Evolutionary conservation across 1,139 yeast genomes (phyloP), one percentile per base, ranked within the genome.

Genomic region (Yamadazyma aaseri): DNA sequence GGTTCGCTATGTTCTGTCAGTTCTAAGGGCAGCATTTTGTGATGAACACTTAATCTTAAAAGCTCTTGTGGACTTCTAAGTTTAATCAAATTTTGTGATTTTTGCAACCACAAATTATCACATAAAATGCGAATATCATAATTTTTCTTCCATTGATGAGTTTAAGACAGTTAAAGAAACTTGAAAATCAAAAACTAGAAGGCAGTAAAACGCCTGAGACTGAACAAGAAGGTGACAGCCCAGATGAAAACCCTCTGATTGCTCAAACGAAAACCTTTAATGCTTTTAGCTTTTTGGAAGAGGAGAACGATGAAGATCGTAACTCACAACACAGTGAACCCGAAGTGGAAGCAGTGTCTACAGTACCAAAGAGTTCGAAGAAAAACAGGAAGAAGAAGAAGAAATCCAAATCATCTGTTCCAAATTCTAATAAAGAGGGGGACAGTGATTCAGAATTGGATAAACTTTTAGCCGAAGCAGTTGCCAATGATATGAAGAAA

Each of bases 81-180:
- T 11, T 9, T 11, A 6, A 9, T 22, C 12, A 9, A 11, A 22
- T 6, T 25, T 6, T 9, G 14, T 15, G 14, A 26, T 17, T 40
- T n/a, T 40, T 38, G 44, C 44, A 40, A 36, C 44, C 44, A 38
- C 40, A 38, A 29, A 25, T 10, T 12, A 6, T 12, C n/a, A 7
- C n/a, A n/a, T n/a, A n/a, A n/a, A n/a, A n/a, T n/a, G n/a, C n/a
- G n/a, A n/a, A 26, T 13, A 26, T 24, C 20, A 17, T 26, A 29
- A 2, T 31, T 6, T 7, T 18, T 18, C 21, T 7, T n/a, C n/a
- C n/a, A n/a, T 9, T 29, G 12, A 42, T 82, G 92, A 81, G 89
- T 65, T 77, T 84, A 2, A 70, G 89, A 52, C 85, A 84, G 6
- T 58, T 82, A 37, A 71, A 75, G 47, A 70, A 75, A 42, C 59